Base-by-base conservation (phyloP, 1,284 basidiomycete genomes). In the Moesziomyces antarcticus region DNA sequence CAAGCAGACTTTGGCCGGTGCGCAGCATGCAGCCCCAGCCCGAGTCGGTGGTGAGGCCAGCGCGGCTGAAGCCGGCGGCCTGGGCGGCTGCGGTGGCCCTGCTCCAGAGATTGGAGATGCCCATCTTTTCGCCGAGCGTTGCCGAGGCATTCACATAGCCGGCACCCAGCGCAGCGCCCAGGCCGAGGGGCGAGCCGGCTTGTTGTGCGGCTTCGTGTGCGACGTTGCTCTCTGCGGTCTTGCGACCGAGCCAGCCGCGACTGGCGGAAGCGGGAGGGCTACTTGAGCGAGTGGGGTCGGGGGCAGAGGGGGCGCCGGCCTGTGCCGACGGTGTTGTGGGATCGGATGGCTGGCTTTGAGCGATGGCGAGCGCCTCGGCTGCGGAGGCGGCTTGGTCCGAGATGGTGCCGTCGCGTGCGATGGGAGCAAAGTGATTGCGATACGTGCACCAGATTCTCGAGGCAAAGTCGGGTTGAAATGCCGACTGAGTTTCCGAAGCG, bases 11-110 rank as follows among this genome's bases (percentile, higher is more conserved):
- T 85, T 98, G 96, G 0, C 94, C 95, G 0, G 96, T 98, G 24
- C 96, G 86, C 27, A 98, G 85, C 96, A 99, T 98, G 85, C 96
- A 99, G 0, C 96, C 96, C 96, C 96, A 99, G 0, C 96, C 96
- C 0, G 93, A 88, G 86, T 99, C 96, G 73, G 89, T 92, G n/a
- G 91, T 93, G 89, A 93, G 91, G 0, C 91, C 91, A n/a, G 55
- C 51, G 5, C 66, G 70, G 30, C 72, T 70, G 53, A 74, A 74
- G 7, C 79, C 79, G 14, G 74, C 74, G 9, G 78, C 75, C 46
- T 79, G 77, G 7, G 73, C 77, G 3, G 74, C 79, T 11, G 79
- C 79, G 1, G 78, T 80, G 10, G 79, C 77, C 4, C 79, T 64
- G 24, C 69, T 64, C 79, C 79, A 81, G 18, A 81, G 56, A 40